Base-by-base conservation (phyloP, 306 rosid genomes). In the Cicer judaicum region DNA sequence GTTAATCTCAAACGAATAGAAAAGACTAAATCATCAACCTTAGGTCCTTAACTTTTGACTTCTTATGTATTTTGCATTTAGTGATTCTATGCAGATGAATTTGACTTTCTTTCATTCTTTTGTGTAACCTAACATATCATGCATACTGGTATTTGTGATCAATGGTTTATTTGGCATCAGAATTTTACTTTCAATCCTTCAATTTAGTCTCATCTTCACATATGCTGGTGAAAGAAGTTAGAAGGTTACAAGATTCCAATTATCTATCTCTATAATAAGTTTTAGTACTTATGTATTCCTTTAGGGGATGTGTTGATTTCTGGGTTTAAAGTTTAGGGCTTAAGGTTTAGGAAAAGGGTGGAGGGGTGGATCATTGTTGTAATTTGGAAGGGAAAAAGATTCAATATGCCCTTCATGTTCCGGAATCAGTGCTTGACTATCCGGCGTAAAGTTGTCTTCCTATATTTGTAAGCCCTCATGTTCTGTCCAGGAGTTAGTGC, bases 81-180 rank as follows among this genome's bases (percentile, higher is more conserved):
- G 46, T 19, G 1, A 15, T 11, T 40, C 3, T 74, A 50, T 52
- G 55, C 46, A 13, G 14, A 53, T 53, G 46, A 52, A 8, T 53
- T 64, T 24, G 56, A 42, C 38, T 53, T 53, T 54, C 65, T n/a
- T 65, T 64, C 50, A 5, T 41, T 19, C 72, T 63, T 0, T 3
- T n/a, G 64, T 42, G 6, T 48, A 40, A 40, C 64, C 64, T 64
- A 50, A 52, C 13, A n/a, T 46, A 21, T 53, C 46, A 21, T 39
- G 52, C 43, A 21, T 70, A 71, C 18, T 8, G 57, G 16, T 14
- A 14, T 61, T 69, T 68, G 44, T 69, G 76, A 13, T n/a, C n/a
- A 53, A 65, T 52, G 44, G 42, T 54, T 24, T 19, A 21, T 64
- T 64, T 36, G 14, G 68, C 29, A 14, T 60, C 18, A 8, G 6